Conservation (phyloP, 176 grass and related monocot genomes). For the Aegilops tauschii region DNA sequence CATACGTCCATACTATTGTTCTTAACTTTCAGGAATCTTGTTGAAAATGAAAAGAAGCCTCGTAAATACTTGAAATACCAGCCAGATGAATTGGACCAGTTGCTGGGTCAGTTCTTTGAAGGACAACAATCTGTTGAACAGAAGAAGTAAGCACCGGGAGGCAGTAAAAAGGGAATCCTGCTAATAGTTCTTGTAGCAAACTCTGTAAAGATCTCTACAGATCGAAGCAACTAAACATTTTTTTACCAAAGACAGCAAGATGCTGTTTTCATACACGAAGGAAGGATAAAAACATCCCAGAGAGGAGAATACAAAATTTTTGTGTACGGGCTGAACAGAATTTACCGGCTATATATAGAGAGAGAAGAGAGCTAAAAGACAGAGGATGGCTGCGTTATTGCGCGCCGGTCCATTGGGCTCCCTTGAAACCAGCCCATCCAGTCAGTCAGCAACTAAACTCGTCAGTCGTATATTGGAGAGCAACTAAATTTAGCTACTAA, state of each 20-base stretch:
- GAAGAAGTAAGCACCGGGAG: conserved; percentile 36
- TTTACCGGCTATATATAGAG: too few relatives aligned
- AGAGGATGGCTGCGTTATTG: too few relatives aligned
- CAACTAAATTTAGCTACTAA: too few relatives aligned
- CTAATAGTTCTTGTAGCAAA: conserved; percentile 21
- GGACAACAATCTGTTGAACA: conserved; percentile 51
- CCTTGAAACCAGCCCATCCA: too few relatives aligned
- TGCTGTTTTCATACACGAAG: too few relatives aligned
- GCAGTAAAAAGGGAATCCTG: conserved; percentile 10
- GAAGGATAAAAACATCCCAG: too few relatives aligned
- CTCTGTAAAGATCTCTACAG: conserved; percentile 20
- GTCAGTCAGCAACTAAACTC: not conserved
- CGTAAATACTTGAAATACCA: conserved; percentile 63
- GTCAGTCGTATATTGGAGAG: not conserved
- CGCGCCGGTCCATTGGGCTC: too few relatives aligned
- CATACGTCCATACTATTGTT: not conserved
- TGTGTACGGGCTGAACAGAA: too few relatives aligned
- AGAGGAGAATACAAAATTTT: too few relatives aligned
- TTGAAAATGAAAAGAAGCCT: conserved; percentile 66
- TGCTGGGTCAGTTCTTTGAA: conserved; percentile 62
- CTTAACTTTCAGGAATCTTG: conserved; percentile 42
- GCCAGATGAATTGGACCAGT: conserved; percentile 52
- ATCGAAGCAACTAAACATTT: conserved; percentile 6
- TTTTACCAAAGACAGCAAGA: not conserved
- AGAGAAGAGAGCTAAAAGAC: too few relatives aligned